These are phyloP conservation scores for Solanum okadae DNA, from an alignment of 257 asterid species.

Conservation along the genomic window DNA sequence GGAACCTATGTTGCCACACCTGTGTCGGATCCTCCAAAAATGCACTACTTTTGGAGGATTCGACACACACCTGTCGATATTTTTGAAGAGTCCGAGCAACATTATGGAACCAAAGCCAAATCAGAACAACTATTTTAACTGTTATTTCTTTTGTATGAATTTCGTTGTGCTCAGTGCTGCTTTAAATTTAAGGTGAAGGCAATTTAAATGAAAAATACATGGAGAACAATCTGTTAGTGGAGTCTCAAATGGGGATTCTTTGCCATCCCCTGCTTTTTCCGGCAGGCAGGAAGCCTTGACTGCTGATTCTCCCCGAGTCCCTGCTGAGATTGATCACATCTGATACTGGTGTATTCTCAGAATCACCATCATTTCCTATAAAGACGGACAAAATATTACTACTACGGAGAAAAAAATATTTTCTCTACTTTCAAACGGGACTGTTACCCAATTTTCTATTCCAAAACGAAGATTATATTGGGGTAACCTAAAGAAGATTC, in stretches of 20 bases:
- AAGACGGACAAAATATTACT: background rate
- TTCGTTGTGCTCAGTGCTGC: background rate
- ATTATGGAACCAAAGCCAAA: background rate
- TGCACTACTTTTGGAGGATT: background rate
- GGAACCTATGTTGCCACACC: background rate
- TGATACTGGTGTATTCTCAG: background rate
- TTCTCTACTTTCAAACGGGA: background rate
- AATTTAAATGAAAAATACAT: background rate
- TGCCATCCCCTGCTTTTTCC: background rate
- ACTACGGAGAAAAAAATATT: background rate
- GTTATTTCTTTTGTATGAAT: background rate
- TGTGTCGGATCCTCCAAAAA: background rate
- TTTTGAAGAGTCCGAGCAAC: background rate
- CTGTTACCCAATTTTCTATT: background rate
- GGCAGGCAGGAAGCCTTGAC: background rate
- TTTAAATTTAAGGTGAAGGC: background rate
- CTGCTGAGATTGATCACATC: background rate
- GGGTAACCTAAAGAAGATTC: background rate
- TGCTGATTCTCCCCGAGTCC: background rate
- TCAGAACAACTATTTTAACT: background rate
- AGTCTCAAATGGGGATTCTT: background rate
- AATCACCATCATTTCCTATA: background rate
- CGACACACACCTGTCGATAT: background rate
- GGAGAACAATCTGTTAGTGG: background rate
- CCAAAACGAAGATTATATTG: background rate